Evolutionary conservation across 345 rosid genomes (phyloP), one percentile per base, ranked within the genome.

Genomic region (Psidium guajava): DNA sequence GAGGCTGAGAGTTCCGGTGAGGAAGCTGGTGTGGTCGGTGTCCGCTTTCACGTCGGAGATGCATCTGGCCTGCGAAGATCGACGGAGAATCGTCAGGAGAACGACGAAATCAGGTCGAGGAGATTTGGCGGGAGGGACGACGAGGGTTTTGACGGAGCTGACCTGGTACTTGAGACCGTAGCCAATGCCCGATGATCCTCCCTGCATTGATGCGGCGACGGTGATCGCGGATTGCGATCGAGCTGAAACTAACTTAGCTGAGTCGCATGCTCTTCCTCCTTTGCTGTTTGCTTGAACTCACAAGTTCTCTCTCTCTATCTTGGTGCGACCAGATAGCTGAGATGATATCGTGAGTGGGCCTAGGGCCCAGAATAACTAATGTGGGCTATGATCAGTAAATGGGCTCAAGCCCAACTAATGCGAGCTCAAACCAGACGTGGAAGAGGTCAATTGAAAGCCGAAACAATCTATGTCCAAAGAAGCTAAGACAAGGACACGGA

Each of bases 131-230:
- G 84, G 5, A 83, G 1, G 58, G 86, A 5, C 61, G 53, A 11
- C 13, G 42, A 22, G 89, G 27, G 82, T 24, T 81, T 58, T 11
- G 20, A 83, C 44, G 24, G 32, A 21, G 36, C 21, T 81, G 57
- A 95, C 99, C 97, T 95, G 99, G 86, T 93, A 95, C 82, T 97
- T 97, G 88, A 97, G 95, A 54, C 98, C 98, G 74, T 95, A 95
- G 84, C 99, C 98, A 21, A 95, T 87, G 83, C 98, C 98, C 53
- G 97, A 92, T 1, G 96, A 94, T 85, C 93, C 98, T 89, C 98
- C 99, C 89, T 94, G 98, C 99, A 96, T 96, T 85, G 85, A 20
- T 25, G 84, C 61, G 27, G 84, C 24, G 61, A 28, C 61, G 5
- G 80, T 12, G 47, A 36, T 36, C 80, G 47, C 11, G 18, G 42